Conservation (phyloP, 441 rosid species). For the Populus trichocarpa region DNA sequence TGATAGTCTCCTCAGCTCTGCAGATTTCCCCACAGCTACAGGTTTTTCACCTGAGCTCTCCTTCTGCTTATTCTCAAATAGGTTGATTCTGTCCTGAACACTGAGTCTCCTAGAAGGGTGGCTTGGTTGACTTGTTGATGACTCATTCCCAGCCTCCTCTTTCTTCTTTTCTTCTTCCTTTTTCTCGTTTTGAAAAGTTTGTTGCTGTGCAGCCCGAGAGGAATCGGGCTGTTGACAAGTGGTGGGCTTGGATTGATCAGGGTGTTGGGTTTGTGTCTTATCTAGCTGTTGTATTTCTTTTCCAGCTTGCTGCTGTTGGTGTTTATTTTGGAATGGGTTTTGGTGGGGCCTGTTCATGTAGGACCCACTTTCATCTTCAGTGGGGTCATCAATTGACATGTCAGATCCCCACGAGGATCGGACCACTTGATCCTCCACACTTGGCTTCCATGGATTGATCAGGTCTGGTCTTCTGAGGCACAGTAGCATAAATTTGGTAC, state of each 20-base stretch:
- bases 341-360: conserved; percentile 32
- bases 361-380: conserved; percentile 50
- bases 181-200: conserved; percentile 26
- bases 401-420: conserved; percentile 87
- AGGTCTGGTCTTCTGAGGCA: conserved; percentile 86
- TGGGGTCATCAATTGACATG: conserved; percentile 86
- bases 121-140: conserved; percentile 44
- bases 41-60: conserved; percentile 75
- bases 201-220: conserved; percentile 20
- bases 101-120: conserved; percentile 84
- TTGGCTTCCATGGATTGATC: conserved; percentile 53
- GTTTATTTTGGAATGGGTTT: conserved; percentile 25
- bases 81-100: conserved; percentile 95
- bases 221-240: conserved; percentile 31
- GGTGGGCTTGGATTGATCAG: conserved; percentile 37
- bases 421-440: conserved; percentile 54
- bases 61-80: conserved; percentile 95
- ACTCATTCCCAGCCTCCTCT: conserved; percentile 42
- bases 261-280: conserved; percentile 29
- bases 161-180: conserved; percentile 45
- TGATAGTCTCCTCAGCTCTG: conserved; percentile 81
- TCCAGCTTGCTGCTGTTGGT: conserved; percentile 31
- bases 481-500: conserved; percentile 63
- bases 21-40: conserved; percentile 52
- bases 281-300: conserved; percentile 35